phyloP scores from a whole-genome alignment of 2,329 filamentous ascomycete genomes.

The Phialophora verrucosa region DNA sequence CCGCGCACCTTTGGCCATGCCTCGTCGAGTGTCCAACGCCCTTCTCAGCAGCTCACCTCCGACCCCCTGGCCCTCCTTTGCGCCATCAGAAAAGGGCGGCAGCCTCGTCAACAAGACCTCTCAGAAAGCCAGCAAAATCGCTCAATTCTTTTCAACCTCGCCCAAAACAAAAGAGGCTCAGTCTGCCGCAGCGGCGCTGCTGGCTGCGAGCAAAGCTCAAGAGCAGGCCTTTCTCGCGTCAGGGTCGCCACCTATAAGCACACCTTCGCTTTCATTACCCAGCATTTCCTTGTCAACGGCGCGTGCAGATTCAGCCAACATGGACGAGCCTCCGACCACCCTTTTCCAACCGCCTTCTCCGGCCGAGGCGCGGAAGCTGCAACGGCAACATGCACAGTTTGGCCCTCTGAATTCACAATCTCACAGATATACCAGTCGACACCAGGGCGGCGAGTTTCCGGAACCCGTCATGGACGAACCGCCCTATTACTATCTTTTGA shows the following conservation, averaged over 20 bases:
- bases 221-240: conserved; percentile 67
- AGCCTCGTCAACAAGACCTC: conserved; percentile 55
- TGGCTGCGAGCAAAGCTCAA: conserved; percentile 67
- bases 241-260: conserved; percentile 67
- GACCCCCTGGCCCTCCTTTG: conserved; percentile 55
- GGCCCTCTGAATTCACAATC: conserved; percentile 78
- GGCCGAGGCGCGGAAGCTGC: conserved; percentile 77
- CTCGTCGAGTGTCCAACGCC: conserved; percentile 66
- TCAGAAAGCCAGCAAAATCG: conserved; percentile 74
- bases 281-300: conserved; percentile 91
- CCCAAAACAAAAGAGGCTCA: conserved; percentile 71
- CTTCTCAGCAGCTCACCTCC: conserved; percentile 61
- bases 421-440: conserved; percentile 88
- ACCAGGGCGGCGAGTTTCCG: conserved; percentile 78
- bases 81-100: conserved; percentile 58
- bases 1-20: conserved; percentile 56
- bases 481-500: conserved; percentile 94
- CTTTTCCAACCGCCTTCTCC: conserved; percentile 87
- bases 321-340: conserved; percentile 75
- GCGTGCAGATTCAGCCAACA: conserved; percentile 74
- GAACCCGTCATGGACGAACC: conserved; percentile 92
- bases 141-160: conserved; percentile 80
- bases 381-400: conserved; percentile 85
- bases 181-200: conserved; percentile 64
- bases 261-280: conserved; percentile 77